phyloP scores from a whole-genome alignment of 176 grass and related monocot species.

The Cymbopogon citratus region DNA sequence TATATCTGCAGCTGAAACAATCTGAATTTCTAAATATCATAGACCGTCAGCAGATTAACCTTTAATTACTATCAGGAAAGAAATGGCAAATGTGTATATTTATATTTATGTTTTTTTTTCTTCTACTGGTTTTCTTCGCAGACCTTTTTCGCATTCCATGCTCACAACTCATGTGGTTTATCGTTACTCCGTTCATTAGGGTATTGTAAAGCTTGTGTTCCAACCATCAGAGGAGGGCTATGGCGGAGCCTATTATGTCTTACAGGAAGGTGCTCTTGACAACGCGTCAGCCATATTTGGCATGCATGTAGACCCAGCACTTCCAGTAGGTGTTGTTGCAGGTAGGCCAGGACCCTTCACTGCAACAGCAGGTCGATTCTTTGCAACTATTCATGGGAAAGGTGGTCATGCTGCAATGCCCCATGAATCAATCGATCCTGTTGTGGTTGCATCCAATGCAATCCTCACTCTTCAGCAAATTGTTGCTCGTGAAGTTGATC shows the following conservation, averaged over 20 bases:
- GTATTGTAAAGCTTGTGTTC: slow-evolving; percentile 52
- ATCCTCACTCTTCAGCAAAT: slow-evolving; percentile 49
- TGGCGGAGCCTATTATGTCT: slow-evolving; percentile 33
- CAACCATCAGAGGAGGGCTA: slow-evolving; percentile 49
- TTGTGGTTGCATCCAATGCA: slow-evolving; percentile 30
- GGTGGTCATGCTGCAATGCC: slow-evolving; percentile 42
- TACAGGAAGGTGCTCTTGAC: slow-evolving; percentile 29
- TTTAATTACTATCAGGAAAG: background rate
- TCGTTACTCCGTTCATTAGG: slow-evolving; percentile 10
- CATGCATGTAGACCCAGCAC: slow-evolving; percentile 21
- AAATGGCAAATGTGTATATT: background rate
- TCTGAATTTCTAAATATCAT: background rate
- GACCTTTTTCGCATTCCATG: background rate
- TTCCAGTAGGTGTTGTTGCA: slow-evolving; percentile 16
- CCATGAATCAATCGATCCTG: slow-evolving; percentile 32
- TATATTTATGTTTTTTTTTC: too few species aligned
- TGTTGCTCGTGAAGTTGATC: slow-evolving; percentile 26
- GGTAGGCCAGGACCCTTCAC: slow-evolving; percentile 29
- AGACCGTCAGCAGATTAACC: background rate
- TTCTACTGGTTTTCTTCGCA: background rate
- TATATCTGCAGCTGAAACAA: background rate
- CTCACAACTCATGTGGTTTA: background rate
- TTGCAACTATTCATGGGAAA: slow-evolving; percentile 21
- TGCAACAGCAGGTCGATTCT: slow-evolving; percentile 28
- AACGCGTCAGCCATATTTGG: slow-evolving; percentile 35